Conservation (phyloP, 1,139 yeast species). For the Yarrowia galli region DNA sequence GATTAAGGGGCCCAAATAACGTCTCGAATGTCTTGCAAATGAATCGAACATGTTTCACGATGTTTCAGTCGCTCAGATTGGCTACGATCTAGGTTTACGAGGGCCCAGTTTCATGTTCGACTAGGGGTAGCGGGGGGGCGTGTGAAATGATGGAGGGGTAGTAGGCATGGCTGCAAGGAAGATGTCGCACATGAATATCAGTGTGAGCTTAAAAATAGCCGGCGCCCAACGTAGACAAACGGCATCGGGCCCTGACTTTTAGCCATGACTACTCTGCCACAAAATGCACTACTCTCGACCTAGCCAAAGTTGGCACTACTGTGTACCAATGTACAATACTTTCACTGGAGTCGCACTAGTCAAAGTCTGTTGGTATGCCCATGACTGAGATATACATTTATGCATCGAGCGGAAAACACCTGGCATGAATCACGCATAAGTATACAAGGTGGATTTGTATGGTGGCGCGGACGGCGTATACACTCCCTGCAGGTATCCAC, state of each 20-base stretch:
- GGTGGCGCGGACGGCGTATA: too few species aligned
- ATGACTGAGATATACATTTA: background rate
- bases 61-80: constrained; percentile 17
- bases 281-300: too few species aligned
- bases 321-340: too few species aligned
- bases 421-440: background rate
- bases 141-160: too few species aligned
- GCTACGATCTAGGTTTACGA: background rate
- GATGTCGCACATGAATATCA: background rate
- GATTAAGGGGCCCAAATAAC: constrained; percentile 3
- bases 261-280: too few species aligned
- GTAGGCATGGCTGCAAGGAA: constrained; percentile 12
- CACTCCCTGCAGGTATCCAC: too few species aligned
- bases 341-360: background rate
- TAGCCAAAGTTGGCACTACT: too few species aligned
- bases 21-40: constrained; percentile 12
- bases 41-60: constrained; percentile 1
- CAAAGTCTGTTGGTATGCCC: constrained; percentile 18
- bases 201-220: background rate
- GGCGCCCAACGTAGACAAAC: background rate
- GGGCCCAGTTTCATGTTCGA: constrained; percentile 2
- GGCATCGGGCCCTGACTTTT: constrained; percentile 13
- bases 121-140: background rate
- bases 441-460: background rate
- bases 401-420: background rate